Conservation (phyloP, 345 rosid genomes). For the Nephelium lappaceum region DNA sequence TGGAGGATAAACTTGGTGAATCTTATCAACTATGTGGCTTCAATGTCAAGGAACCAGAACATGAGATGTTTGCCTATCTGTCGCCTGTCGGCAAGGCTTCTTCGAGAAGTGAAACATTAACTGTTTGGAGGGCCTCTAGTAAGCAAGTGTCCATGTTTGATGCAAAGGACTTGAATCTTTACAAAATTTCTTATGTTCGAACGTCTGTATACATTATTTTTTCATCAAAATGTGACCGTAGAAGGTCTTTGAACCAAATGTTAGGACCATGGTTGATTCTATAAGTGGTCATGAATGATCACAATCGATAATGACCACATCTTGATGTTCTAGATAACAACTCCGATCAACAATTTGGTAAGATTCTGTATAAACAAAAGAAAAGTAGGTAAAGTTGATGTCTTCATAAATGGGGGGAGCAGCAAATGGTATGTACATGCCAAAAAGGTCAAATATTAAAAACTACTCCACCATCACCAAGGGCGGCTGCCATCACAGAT, state of each 20-base stretch:
- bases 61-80: not conserved
- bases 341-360: not conserved
- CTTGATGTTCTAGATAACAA: not conserved
- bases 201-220: no score
- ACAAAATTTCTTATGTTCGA: no score
- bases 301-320: not conserved
- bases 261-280: no score
- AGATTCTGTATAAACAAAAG: not conserved
- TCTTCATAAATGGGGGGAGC: not conserved
- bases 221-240: not conserved
- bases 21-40: not conserved
- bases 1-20: no score
- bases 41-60: not conserved
- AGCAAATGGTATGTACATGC: conserved; percentile 3
- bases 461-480: not conserved
- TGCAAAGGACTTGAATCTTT: no score
- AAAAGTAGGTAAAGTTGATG: not conserved
- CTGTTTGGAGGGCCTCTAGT: no score
- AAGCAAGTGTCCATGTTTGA: no score
- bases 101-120: not conserved
- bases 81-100: conserved; percentile 10
- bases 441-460: conserved; percentile 15
- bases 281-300: no score
- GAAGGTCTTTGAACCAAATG: not conserved
- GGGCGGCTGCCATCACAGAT: conserved; percentile 24